Base-by-base conservation (phyloP, 345 rosid genomes). In the Eucalyptus pauciflora region DNA sequence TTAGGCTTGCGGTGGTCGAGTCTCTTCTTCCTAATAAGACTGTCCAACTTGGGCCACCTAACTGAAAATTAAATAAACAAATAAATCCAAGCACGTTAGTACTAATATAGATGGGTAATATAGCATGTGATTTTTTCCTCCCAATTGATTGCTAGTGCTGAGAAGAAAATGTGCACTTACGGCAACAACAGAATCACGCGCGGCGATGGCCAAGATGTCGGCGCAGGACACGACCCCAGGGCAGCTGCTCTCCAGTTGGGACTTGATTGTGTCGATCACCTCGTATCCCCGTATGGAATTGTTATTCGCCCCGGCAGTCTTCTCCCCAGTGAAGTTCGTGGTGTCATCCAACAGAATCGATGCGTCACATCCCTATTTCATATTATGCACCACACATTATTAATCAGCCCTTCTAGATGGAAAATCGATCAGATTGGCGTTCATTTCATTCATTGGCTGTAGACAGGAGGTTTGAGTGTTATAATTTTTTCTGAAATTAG, bases 11-110 rank as follows among this genome's bases (percentile, higher is more conserved):
- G 2, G 93, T 92, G 76, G 93, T 91, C 6, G 97, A 93, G 89
- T 94, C 97, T 92, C 95, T 94, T 76, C 97, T 93, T 22, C 97
- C 96, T 54, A 95, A 69, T n/a, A 41, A 90, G 58, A 94, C 96
- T 0, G 86, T 85, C 97, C 97, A 95, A 31, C 88, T 89, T 7
- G 94, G 90, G 43, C 96, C 95, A 10, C 95, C 93, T 81, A 94
- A 88, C 95, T 94, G 90, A 88, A 90, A 46, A 81, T 76, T 41
- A 76, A 76, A 41, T 76, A 41, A 76, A 76, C 13, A 76, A 41
- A 76, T 12, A 76, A 76, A 76, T 76, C 85, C 48, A 41, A 11
- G 41, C 7, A 25, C 20, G 85, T 76, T 20, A 20, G 29, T 41
- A 41, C 43, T 11, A 41, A 76, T 41, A 76, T 76, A 41, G 85